Evolutionary conservation across 2,329 filamentous ascomycete genomes (phyloP).

Genomic region (Fusarium goolgardi): DNA sequence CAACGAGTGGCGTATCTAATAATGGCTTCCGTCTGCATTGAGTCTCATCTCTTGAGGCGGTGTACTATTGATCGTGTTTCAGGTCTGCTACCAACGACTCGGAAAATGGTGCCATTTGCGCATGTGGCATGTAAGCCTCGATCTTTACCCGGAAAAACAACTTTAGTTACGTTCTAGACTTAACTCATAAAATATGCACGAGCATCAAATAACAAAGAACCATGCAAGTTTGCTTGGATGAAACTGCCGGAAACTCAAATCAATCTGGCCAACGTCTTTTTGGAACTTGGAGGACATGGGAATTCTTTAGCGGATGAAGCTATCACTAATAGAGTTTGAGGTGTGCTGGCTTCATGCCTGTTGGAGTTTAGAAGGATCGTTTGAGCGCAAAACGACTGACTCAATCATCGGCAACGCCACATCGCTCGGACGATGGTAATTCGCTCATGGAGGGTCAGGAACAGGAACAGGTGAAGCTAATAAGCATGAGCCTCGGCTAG

Average conservation of each 20-base stretch:
- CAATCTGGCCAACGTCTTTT: not conserved
- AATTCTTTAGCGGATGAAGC: not conserved
- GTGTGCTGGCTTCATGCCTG: not conserved
- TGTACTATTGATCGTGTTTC: conserved; percentile 10
- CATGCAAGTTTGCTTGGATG: not conserved
- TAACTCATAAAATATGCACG: not conserved
- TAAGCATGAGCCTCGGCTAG: conserved; percentile 3
- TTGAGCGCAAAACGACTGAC: conserved; percentile 15
- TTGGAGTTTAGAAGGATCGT: conserved; percentile 6
- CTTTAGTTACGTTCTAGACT: not conserved
- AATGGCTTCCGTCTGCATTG: not conserved
- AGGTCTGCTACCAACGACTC: not conserved
- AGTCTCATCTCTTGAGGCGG: not conserved
- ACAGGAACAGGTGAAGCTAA: not conserved
- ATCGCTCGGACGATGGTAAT: conserved; percentile 3
- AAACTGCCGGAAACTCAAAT: conserved; percentile 3
- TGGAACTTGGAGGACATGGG: not conserved
- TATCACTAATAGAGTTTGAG: conserved; percentile 3
- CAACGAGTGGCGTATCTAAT: not conserved
- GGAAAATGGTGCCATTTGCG: conserved; percentile 7
- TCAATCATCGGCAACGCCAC: conserved; percentile 3
- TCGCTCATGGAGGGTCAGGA: not conserved
- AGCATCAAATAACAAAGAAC: not conserved
- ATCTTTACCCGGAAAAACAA: not conserved
- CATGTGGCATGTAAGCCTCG: not conserved